These are phyloP conservation scores for Artemisia annua DNA, from an alignment of 129 eudicot species.

Conservation along the genomic window DNA sequence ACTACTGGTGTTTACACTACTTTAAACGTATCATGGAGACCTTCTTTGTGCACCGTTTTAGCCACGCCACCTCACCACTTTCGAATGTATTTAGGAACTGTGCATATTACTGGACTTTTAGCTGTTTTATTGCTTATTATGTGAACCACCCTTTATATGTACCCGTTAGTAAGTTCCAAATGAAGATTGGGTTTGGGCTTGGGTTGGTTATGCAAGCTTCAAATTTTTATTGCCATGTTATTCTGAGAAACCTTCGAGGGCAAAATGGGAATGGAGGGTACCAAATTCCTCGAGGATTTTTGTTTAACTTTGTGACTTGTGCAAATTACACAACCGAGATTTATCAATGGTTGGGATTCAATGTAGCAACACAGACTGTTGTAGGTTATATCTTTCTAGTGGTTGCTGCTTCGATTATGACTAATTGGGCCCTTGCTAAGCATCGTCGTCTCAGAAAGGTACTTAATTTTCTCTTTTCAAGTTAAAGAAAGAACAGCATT, in stretches of 20 bases:
- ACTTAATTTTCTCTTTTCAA: conserved; percentile 8
- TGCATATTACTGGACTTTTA: conserved; percentile 87
- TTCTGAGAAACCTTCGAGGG: conserved; percentile 71
- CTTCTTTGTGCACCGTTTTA: conserved; percentile 90
- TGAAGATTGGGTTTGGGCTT: conserved; percentile 80
- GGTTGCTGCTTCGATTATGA: conserved; percentile 90
- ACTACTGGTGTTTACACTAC: conserved; percentile 90
- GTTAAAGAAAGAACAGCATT: too few species aligned
- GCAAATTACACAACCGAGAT: conserved; percentile 96
- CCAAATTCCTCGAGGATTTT: conserved; percentile 83
- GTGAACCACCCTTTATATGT: conserved; percentile 89
- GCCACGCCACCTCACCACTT: conserved; percentile 92
- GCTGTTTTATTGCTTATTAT: conserved; percentile 82
- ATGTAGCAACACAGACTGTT: conserved; percentile 84
- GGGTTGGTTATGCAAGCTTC: conserved; percentile 75
- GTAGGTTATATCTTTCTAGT: conserved; percentile 75
- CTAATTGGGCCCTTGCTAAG: conserved; percentile 95
- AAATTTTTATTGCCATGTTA: conserved; percentile 81
- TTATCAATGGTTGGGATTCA: conserved; percentile 95
- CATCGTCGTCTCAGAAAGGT: conserved; percentile 91
- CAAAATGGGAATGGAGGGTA: conserved; percentile 68
- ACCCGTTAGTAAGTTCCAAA: conserved; percentile 72
- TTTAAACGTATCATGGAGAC: conserved; percentile 91
- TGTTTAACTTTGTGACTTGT: conserved; percentile 87
- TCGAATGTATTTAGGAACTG: conserved; percentile 89